Base-by-base conservation (phyloP, 1,284 basidiomycete genomes). In the Puccinia sorghi region DNA sequence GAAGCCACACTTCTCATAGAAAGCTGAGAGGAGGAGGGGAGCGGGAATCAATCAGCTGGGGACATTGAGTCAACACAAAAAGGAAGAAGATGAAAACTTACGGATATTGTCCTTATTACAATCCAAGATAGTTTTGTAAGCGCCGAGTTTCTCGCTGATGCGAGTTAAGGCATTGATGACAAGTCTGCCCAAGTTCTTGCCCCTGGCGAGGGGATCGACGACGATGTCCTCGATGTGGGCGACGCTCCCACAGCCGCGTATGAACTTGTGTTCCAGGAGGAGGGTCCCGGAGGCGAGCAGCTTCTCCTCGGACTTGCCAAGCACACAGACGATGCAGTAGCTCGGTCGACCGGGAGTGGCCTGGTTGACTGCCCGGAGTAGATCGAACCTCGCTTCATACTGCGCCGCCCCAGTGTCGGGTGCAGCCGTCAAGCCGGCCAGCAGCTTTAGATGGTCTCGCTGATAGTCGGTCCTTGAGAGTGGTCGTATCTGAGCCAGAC, bases 161-260 rank as follows among this genome's bases (percentile, higher is more conserved):
- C 81, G 80, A 15, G 84, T 84, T 37, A 85, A 80, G 3, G 82
- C 79, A 20, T 81, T 78, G 61, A 85, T 85, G 69, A 85, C 80
- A 1, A 80, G 70, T 80, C 83, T 84, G 15, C 84, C 84, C 67
- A 85, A 78, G 0, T 82, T 83, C 72, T 84, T 83, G 13, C 84
- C 84, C 57, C 84, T 84, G 12, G 81, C 81, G 20, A 79, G 80
- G 27, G 81, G 80, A 80, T 84, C 82, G 1, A 85, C 84, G 13
- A 84, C 83, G 56, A 85, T 85, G 67, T 85, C 84, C 79, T 85
- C 84, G 43, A 85, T 84, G 79, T 85, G 84, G 3, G 82, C 84
- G 6, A 81, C 81, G 5, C 76, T 78, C n/a, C 83, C 84, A 12
- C 80, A 81, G 25, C 72, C 80, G 4, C 84, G 80, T 39, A 85